Base-by-base conservation (phyloP, 768 basidiomycete genomes). In the Lactarius indigo region DNA sequence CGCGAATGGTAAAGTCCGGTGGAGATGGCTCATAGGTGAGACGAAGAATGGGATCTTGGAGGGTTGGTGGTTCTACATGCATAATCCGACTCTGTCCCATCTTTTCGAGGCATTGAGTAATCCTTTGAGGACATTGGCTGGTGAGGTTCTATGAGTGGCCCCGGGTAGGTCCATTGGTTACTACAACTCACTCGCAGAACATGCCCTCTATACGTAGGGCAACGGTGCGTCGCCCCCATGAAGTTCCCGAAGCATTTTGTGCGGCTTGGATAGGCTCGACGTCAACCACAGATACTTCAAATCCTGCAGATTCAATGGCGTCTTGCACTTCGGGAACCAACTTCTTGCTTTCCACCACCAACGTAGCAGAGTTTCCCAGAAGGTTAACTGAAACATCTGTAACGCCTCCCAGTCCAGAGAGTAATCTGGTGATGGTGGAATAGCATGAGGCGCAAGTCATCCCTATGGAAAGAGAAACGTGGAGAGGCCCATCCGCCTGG, bases 391-490 rank as follows among this genome's bases (percentile, higher is more conserved):
- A 74, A 31, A 86, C 77, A 20, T 84, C 76, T 1, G 83, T 78
- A 2, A 90, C 78, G 0, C 86, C 87, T 0, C 80, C 75, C 5
- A 88, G 74, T 7, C 79, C 79, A 5, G 81, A 78, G 15, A 90
- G 73, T 28, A 80, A 73, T 18, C 80, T 76, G 0, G 82, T 83
- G 64, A 94, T 79, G 0, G 87, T 80, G 1, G 78, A 76, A 13
- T 81, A 79, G 70, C 91, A 94, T 4, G 89, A 82, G 0, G 85
- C 79, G 74, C 91, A 94, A 2, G 90, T 87, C 90, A 93, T 92
- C 3, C 91, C 85, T 10, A 94, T 78, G 0, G 87, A 85, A 41
- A 92, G 78, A 0, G 80, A 78, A 42, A 85, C 64, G 2, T 62
- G 74, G 72, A 75, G 77, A 1, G 78, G 75, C 6, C 71, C 73